A percentile compares a stretch with the other conserved stretches of the same genome.
Conservation (phyloP, 345 rosid species). For the Arabidopsis arenosa region DNA sequence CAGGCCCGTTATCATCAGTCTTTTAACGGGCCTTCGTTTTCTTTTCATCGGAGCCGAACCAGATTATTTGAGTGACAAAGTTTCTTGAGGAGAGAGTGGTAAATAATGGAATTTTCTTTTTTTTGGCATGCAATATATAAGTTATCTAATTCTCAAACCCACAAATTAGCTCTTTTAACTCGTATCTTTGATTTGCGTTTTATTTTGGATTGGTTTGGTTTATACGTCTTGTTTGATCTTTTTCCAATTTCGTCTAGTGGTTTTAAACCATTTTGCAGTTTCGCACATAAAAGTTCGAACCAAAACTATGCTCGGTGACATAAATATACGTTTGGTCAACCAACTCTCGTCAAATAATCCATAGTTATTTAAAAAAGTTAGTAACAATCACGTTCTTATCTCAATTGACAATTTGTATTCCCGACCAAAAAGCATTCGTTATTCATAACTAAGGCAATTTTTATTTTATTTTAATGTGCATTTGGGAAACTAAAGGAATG, state of each 20-base stretch:
- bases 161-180: neutral
- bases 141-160: neutral
- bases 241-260: too few relatives aligned
- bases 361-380: neutral
- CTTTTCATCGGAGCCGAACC: neutral
- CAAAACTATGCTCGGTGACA: neutral
- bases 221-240: too few relatives aligned
- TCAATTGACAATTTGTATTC: slow-evolving; percentile 8
- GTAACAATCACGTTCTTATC: slow-evolving; percentile 25
- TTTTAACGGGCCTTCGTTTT: slow-evolving; percentile 28
- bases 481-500: slow-evolving; percentile 25
- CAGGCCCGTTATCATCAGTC: slow-evolving; percentile 31
- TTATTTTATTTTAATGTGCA: slow-evolving; percentile 1
- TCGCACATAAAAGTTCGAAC: neutral
- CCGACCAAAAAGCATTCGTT: slow-evolving; percentile 39
- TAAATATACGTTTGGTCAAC: neutral
- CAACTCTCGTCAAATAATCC: neutral
- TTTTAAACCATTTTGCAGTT: too few relatives aligned
- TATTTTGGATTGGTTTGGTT: too few relatives aligned
- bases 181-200: neutral
- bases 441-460: neutral
- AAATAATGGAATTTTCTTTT: too few relatives aligned
- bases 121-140: neutral
- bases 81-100: neutral
- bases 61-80: neutral